phyloP scores from a whole-genome alignment of 2,329 filamentous ascomycete genomes.

The Leptographium lundbergii region DNA sequence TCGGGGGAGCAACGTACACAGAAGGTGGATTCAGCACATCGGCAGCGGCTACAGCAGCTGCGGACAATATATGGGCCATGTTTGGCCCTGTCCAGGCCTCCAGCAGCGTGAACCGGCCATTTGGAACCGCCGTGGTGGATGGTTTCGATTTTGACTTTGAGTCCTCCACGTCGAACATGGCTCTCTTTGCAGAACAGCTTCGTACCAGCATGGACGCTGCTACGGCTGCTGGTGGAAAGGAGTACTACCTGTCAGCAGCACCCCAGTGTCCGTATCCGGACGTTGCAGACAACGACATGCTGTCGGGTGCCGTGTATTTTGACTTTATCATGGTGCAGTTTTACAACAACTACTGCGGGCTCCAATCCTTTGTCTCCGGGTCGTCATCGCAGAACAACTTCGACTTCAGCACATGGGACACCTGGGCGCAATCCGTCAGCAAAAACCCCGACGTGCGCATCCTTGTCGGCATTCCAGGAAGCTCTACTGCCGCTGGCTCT shows the following conservation, averaged over 20 bases:
- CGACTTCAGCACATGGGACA: conserved; percentile 53
- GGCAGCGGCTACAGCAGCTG: conserved; percentile 38
- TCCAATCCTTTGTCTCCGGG: conserved; percentile 35
- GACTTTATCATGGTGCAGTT: conserved; percentile 54
- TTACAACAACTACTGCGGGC: conserved; percentile 57
- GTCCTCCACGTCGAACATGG: conserved; percentile 43
- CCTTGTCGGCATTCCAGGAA: conserved; percentile 47
- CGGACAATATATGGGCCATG: conserved; percentile 54
- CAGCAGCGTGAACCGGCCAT: conserved; percentile 44
- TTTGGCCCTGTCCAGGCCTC: conserved; percentile 46
- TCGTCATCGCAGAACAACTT: conserved; percentile 35
- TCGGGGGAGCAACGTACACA: conserved; percentile 58
- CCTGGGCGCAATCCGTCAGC: conserved; percentile 46
- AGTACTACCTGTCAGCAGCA: conserved; percentile 49
- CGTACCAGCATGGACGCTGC: conserved; percentile 41
- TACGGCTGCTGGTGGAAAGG: conserved; percentile 31
- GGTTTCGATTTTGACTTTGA: conserved; percentile 73
- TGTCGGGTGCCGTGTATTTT: conserved; percentile 39
- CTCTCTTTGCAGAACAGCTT: conserved; percentile 45
- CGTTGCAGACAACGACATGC: conserved; percentile 40
- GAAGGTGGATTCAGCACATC: conserved; percentile 52
- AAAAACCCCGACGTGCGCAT: conserved; percentile 49
- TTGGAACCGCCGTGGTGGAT: conserved; percentile 52
- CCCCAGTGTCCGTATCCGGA: conserved; percentile 60
- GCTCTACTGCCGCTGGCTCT: conserved; percentile 32